Evolutionary conservation across 225 moss, liverwort and hornwort species (phyloP), one percentile per base, ranked within the genome.

Genomic region (Climacium dendroides): DNA sequence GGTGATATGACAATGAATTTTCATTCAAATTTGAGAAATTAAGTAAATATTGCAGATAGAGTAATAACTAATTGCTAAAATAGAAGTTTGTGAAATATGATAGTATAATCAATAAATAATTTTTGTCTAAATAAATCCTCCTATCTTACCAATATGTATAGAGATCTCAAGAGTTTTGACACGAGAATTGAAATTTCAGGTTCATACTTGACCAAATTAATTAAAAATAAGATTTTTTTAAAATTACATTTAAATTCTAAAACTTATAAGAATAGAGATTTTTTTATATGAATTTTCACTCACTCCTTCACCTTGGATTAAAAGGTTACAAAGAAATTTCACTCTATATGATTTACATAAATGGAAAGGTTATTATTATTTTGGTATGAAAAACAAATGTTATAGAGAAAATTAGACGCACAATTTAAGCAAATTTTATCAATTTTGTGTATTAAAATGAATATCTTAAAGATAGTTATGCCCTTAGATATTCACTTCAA

Each of bases 261-360:
- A 25, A 11, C 22, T 55, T 57, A 55, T 6, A 29, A 78, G 6
- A 41, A 41, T 79, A 39, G 12, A 59, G 5, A 50, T 7, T 79
- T 0, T 25, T 2, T 43, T 29, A 5, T 59, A 5, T 41, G 13
- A 79, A 59, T 59, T 59, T 58, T 29, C 7, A 29, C 8, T 58
- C 19, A 41, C 3, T 59, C 13, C 25, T 78, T 78, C 13, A 59
- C 39, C 19, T 79, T 29, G 8, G 59, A 29, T 8, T 19, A 29
- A 29, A 59, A 45, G 17, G 6, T 29, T 17, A 16, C 0, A 0
- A 0, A 45, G 2, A 15, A 28, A 45, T 43, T 71, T 9, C 17
- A 10, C 17, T 71, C 17, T 0, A 45, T 28, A 17, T 72, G 10
- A 17, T 72, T 72, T 28, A 72, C 4, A 29, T 17, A 16, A 6